Percentiles rank a stretch among this genome's conserved stretches.
Evolutionary conservation across 148 eudicot genomes (phyloP).

Genomic region (Camellia japonica): DNA sequence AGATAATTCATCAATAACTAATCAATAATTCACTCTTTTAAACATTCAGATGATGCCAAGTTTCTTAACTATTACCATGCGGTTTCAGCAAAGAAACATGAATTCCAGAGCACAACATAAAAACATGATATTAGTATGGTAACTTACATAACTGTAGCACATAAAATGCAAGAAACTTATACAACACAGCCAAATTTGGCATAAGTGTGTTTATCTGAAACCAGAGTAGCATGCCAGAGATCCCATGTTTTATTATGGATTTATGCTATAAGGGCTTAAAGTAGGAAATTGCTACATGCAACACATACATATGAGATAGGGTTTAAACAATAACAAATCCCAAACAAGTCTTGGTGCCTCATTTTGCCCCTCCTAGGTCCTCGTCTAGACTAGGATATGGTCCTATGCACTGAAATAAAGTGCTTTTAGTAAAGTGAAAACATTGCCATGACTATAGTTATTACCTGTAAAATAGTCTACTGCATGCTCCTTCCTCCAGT

Average conservation of each 20-base stretch:
- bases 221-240: not conserved
- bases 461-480: slow-evolving; percentile 86
- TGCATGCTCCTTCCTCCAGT: slow-evolving; percentile 85
- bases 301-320: not conserved
- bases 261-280: not conserved
- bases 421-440: not conserved
- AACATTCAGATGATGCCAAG: not conserved
- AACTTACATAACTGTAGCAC: not conserved
- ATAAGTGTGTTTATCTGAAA: not conserved
- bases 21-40: not conserved
- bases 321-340: not conserved
- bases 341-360: not conserved
- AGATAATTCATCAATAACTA: not conserved
- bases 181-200: not conserved
- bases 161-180: slow-evolving; percentile 1
- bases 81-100: not conserved
- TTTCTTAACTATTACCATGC: not conserved
- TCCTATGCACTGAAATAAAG: slow-evolving; percentile 4
- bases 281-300: not conserved
- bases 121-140: not conserved
- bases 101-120: not conserved
- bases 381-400: not conserved
- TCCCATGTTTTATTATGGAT: not conserved
- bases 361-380: not conserved
- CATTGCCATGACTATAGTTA: not conserved